A percentile compares a stretch with the other conserved stretches of the same genome.
These are phyloP conservation scores for Fusarium liriodendri DNA, from an alignment of 2,329 filamentous ascomycete species.

Conservation along the genomic window DNA sequence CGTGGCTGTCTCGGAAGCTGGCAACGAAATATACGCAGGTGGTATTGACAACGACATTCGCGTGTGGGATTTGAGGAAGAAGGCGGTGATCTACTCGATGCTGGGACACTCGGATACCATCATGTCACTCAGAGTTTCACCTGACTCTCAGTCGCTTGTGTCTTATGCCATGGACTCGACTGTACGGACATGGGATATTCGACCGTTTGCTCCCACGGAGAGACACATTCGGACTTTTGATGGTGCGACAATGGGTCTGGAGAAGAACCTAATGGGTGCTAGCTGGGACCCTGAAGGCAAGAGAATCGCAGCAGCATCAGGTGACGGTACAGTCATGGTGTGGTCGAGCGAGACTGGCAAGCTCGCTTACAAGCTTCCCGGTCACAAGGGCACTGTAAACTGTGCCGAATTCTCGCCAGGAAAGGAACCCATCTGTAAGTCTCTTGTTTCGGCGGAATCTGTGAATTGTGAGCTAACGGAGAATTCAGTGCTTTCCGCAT, in stretches of 20 bases:
- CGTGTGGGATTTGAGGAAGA: conserved; percentile 96
- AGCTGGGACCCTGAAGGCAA: conserved; percentile 91
- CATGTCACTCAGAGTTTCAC: conserved; percentile 90
- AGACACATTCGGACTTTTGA: conserved; percentile 89
- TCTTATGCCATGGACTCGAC: conserved; percentile 96
- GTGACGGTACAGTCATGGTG: conserved; percentile 89
- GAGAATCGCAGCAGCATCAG: conserved; percentile 88
- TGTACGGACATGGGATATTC: conserved; percentile 94
- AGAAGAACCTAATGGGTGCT: conserved; percentile 90
- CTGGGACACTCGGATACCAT: conserved; percentile 92
- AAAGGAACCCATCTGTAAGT: conserved; percentile 87
- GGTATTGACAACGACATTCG: conserved; percentile 98
- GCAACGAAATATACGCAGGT: conserved; percentile 94
- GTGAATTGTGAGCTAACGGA: conserved; percentile 47
- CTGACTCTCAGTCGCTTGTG: conserved; percentile 88
- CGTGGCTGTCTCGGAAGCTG: conserved; percentile 90
- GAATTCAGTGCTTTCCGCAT: conserved; percentile 82
- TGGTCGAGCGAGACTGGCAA: conserved; percentile 93
- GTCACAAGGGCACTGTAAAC: conserved; percentile 95
- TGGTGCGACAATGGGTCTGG: conserved; percentile 86
- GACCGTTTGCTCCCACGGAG: conserved; percentile 91
- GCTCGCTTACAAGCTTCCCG: conserved; percentile 92
- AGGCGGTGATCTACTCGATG: conserved; percentile 87
- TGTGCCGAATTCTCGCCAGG: conserved; percentile 90
- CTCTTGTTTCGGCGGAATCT: neutral